Base-by-base conservation (phyloP, 768 basidiomycete genomes). In the Boletellus ananas region DNA sequence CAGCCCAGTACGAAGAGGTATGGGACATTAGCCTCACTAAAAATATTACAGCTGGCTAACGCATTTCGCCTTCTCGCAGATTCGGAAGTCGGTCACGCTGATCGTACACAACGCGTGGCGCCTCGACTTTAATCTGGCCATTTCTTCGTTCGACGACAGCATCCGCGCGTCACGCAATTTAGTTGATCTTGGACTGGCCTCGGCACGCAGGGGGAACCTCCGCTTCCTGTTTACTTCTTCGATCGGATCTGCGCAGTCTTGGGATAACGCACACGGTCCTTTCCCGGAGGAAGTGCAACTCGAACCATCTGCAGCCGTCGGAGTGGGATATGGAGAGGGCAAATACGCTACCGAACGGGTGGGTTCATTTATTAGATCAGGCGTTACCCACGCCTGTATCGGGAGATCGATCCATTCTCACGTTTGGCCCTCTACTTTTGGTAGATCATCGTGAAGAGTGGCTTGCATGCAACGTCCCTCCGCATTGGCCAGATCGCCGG, bases 401-500 rank as follows among this genome's bases (percentile, higher is more conserved):
- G 23, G 6, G 34, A 13, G 36, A 21, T 7, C n/a, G 12, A 11
- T 21, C 3, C 20, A 1, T 11, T 29, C 11, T 29, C 7, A 29
- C 20, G 6, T 40, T 1, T 4, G 7, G 8, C 0, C 34, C 7
- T 31, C 46, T 21, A 58, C 18, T 7, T 20, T 13, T 6, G 17
- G 14, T 29, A 74, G 66, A 60, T 78, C 8, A 67, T 80, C 23
- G 60, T 60, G 4, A 64, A 65, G 42, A 74, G 74, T 8, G 66
- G 71, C 3, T 49, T 78, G 3, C 63, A 64, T 7, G 62, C 61
- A 0, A 64, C 69, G 0, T 70, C 70, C 2, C 60, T 79, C 25
- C 65, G 79, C 3, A 70, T 78, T 10, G 79, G 77, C 0, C 79
- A 80, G 49, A 60, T 79, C 7, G 65, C 63, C 23, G 77, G 77